phyloP scores from a whole-genome alignment of 2,329 filamentous ascomycete species.

The Chaetomium sp. region DNA sequence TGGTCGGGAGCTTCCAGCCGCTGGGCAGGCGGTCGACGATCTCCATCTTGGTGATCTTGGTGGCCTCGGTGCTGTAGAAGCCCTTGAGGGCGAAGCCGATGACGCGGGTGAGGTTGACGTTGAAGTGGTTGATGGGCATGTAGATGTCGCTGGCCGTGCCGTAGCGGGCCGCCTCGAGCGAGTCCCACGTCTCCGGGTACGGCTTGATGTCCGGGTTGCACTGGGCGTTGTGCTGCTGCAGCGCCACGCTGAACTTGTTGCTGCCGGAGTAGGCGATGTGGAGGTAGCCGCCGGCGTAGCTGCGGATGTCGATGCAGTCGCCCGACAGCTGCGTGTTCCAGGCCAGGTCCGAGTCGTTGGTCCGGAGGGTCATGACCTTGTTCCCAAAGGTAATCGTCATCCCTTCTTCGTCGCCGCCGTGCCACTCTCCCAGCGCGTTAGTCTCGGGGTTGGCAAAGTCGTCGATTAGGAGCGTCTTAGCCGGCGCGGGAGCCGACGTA shows the following conservation, averaged over 20 bases:
- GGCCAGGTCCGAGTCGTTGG: conserved; percentile 52
- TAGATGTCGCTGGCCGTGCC: conserved; percentile 59
- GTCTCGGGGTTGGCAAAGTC: conserved; percentile 54
- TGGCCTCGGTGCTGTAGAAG: conserved; percentile 59
- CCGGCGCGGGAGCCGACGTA: conserved; percentile 44
- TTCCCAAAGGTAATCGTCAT: conserved; percentile 55
- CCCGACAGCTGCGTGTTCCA: conserved; percentile 43
- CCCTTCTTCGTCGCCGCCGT: conserved; percentile 62
- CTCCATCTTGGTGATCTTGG: conserved; percentile 59
- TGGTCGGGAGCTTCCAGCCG: conserved; percentile 56
- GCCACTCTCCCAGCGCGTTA: conserved; percentile 66
- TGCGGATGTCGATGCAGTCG: conserved; percentile 58
- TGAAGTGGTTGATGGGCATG: conserved; percentile 68
- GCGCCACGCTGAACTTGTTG: conserved; percentile 62
- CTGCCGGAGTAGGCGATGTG: conserved; percentile 66
- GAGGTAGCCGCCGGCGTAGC: conserved; percentile 60
- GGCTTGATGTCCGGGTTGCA: conserved; percentile 60
- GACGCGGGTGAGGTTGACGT: conserved; percentile 57
- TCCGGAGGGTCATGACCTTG: conserved; percentile 57
- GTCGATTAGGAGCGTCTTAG: conserved; percentile 59
- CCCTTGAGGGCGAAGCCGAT: conserved; percentile 65
- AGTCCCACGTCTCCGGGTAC: conserved; percentile 69
- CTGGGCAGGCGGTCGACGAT: conserved; percentile 58
- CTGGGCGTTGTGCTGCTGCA: conserved; percentile 66
- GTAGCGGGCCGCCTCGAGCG: conserved; percentile 65